A percentile compares a stretch with the other conserved stretches of the same genome.
Evolutionary conservation across 345 rosid species (phyloP).

Genomic region (Luvunga scandens): DNA sequence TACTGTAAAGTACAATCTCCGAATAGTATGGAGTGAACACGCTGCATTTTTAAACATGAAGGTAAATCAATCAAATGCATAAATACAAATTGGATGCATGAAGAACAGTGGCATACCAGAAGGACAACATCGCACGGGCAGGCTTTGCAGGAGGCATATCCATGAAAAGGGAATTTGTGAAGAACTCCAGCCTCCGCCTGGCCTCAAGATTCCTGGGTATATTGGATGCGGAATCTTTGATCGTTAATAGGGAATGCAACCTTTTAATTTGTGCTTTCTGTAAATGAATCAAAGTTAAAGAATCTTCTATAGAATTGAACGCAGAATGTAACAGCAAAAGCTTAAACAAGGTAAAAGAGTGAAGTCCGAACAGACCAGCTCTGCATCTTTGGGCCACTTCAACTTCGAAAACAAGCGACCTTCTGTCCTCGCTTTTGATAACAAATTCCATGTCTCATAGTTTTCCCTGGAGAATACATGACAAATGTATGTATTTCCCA

Average conservation of each 20-base stretch:
- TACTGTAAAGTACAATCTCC: conserved; percentile 89
- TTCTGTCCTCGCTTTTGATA: conserved; percentile 80
- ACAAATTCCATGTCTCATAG: conserved; percentile 70
- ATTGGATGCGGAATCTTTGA: conserved; percentile 88
- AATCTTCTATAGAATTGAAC: conserved; percentile 11
- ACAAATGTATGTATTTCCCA: not conserved
- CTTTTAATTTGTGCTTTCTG: conserved; percentile 82
- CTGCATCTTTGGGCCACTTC: conserved; percentile 87
- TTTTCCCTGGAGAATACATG: conserved; percentile 52
- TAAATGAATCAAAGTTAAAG: conserved; percentile 25
- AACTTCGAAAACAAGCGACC: conserved; percentile 85
- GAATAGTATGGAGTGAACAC: conserved; percentile 99
- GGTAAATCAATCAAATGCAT: conserved; percentile 5
- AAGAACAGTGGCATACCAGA: conserved; percentile 49
- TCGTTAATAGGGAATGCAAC: conserved; percentile 75
- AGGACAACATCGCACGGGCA: conserved; percentile 75
- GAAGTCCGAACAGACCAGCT: conserved; percentile 52
- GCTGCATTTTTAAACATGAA: conserved; percentile 42
- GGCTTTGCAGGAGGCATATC: conserved; percentile 73
- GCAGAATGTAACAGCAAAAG: conserved; percentile 9
- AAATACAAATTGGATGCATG: not conserved
- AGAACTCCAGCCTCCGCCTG: conserved; percentile 81
- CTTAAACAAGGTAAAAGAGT: conserved; percentile 4
- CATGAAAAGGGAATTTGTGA: conserved; percentile 97
- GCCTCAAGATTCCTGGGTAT: conserved; percentile 93